A percentile compares a stretch with the other conserved stretches of the same genome.
Conservation (phyloP, 768 basidiomycete species). For the Amanita brunnescens region DNA sequence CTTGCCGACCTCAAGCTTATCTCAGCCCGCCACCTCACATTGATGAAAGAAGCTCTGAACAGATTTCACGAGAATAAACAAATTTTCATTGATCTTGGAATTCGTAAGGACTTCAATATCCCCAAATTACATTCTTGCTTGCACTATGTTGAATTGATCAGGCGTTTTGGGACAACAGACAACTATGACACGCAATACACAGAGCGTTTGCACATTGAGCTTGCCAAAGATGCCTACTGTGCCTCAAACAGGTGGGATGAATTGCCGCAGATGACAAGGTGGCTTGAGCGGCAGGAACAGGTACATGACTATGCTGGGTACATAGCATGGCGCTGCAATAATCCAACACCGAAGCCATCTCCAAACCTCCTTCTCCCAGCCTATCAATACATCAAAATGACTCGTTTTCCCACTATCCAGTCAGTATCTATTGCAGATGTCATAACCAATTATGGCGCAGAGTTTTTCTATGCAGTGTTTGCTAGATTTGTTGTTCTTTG, state of each 20-base stretch:
- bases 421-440: too few relatives aligned
- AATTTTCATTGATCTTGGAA: conserved; percentile 9
- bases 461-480: neutral
- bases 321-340: neutral
- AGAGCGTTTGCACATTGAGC: conserved; percentile 23
- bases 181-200: conserved; percentile 20
- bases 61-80: neutral
- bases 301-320: neutral
- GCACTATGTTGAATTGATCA: conserved; percentile 16
- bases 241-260: neutral
- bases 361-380: too few relatives aligned
- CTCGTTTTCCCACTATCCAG: too few relatives aligned
- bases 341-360: too few relatives aligned
- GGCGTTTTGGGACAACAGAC: conserved; percentile 15
- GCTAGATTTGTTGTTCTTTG: neutral
- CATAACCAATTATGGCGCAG: too few relatives aligned
- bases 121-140: conserved; percentile 19
- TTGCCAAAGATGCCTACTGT: neutral
- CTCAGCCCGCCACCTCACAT: conserved; percentile 7
- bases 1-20: conserved; percentile 12
- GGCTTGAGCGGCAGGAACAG: neutral
- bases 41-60: neutral
- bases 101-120: conserved; percentile 18
- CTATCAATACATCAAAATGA: too few relatives aligned
- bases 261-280: neutral